Percentiles rank a stretch among this genome's conserved stretches.
Conservation (phyloP, 352 stramenopile genomes). For the Thalassiosira mediterranea region DNA sequence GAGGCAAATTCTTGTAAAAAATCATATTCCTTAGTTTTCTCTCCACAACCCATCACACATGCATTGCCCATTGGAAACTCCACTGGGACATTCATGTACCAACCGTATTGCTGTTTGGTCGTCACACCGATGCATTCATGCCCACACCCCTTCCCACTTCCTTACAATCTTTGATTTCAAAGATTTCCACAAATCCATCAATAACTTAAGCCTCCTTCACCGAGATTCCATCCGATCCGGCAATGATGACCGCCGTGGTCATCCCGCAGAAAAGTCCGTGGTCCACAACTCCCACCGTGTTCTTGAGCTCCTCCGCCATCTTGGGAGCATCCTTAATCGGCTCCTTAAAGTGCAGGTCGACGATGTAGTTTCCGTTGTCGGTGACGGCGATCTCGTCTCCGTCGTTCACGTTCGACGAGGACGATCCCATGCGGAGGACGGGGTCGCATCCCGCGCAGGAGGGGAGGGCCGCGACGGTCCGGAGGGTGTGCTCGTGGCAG, state of each 20-base stretch:
- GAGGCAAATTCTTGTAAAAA: too few species aligned
- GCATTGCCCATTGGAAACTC: too few species aligned
- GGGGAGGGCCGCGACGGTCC: slow-evolving; percentile 76
- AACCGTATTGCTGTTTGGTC: too few species aligned
- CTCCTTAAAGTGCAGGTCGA: slow-evolving; percentile 86
- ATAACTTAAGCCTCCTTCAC: slow-evolving; percentile 84
- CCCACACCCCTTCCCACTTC: too few species aligned
- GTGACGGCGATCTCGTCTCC: slow-evolving; percentile 96
- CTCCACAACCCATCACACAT: too few species aligned
- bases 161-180: too few species aligned
- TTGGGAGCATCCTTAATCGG: slow-evolving; percentile 82
- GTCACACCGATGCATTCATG: too few species aligned
- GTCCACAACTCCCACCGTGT: slow-evolving; percentile 87
- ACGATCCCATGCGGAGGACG: slow-evolving; percentile 82
- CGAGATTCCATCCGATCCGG: slow-evolving; percentile 85
- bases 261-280: slow-evolving; percentile 89
- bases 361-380: slow-evolving; percentile 91
- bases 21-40: too few species aligned
- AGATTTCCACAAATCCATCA: too few species aligned
- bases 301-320: slow-evolving; percentile 84
- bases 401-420: slow-evolving; percentile 79
- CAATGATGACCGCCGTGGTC: slow-evolving; percentile 88
- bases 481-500: slow-evolving; percentile 94
- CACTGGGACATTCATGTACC: too few species aligned
- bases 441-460: slow-evolving; percentile 79